phyloP scores from a whole-genome alignment of 768 basidiomycete species.

The Mycena leptocephala region DNA sequence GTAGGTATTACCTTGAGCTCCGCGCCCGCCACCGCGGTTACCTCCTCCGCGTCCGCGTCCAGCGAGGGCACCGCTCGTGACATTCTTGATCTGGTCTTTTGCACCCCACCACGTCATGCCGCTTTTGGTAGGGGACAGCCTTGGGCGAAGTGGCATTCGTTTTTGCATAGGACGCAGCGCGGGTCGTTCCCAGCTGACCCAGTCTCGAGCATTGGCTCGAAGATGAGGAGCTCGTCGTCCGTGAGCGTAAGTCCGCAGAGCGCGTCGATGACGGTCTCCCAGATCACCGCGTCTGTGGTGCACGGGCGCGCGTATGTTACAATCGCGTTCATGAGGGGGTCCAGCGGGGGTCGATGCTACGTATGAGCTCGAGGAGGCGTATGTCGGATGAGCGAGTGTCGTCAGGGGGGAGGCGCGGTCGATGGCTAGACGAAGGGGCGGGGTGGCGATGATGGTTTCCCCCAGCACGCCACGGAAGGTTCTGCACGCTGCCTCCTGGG shows the following conservation, averaged over 20 bases:
- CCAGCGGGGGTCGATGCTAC: neutral
- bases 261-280: neutral
- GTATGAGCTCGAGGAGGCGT: neutral
- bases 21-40: neutral
- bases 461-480: neutral
- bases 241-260: neutral
- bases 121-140: neutral
- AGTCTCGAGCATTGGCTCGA: neutral
- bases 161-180: slow-evolving; percentile 12
- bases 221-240: neutral
- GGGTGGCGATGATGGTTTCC: neutral
- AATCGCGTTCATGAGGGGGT: neutral
- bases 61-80: neutral
- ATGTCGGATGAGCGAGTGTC: neutral
- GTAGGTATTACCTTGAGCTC: too few species aligned
- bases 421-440: neutral
- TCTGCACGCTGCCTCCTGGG: neutral
- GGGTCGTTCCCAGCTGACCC: neutral
- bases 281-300: neutral
- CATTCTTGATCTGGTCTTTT: neutral
- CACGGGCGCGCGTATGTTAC: neutral
- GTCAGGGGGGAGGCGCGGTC: neutral
- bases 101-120: neutral
- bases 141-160: neutral
- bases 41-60: too few species aligned